Percentiles rank a stretch among this genome's conserved stretches.
Evolutionary conservation across 306 rosid genomes (phyloP).

Genomic region (Comarum palustre): DNA sequence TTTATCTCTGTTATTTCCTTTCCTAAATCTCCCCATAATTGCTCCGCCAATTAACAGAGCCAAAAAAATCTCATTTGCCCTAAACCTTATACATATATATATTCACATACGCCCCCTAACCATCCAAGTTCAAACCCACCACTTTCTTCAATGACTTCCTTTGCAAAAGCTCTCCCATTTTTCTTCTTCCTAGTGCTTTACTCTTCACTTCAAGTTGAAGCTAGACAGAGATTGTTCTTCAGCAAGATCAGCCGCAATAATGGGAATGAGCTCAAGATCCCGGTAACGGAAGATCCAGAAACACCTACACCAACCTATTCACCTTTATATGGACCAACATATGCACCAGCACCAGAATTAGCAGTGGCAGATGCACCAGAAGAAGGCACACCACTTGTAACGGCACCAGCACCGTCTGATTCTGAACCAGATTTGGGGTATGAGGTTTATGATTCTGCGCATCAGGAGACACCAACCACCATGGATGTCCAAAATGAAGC

Average conservation of each 20-base stretch:
- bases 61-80: neutral
- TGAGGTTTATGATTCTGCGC: conserved; percentile 48
- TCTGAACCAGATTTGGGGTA: conserved; percentile 39
- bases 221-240: conserved; percentile 47
- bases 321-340: neutral
- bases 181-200: conserved; percentile 36
- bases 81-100: neutral
- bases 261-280: conserved; percentile 21
- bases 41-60: conserved; percentile 15
- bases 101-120: neutral
- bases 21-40: conserved; percentile 71
- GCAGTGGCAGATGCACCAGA: too few relatives aligned
- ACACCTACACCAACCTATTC: neutral
- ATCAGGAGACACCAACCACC: conserved; percentile 28
- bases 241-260: conserved; percentile 41
- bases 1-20: conserved; percentile 5
- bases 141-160: conserved; percentile 38
- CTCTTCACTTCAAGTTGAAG: conserved; percentile 48
- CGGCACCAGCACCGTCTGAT: conserved; percentile 36
- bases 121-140: neutral
- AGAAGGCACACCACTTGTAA: neutral
- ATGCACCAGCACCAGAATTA: conserved; percentile 6
- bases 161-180: conserved; percentile 31
- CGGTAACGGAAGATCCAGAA: conserved; percentile 17
- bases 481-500: conserved; percentile 38